Evolutionary conservation across 495 filamentous ascomycete species (phyloP).

Genomic region (Aspergillus sclerotioniger): DNA sequence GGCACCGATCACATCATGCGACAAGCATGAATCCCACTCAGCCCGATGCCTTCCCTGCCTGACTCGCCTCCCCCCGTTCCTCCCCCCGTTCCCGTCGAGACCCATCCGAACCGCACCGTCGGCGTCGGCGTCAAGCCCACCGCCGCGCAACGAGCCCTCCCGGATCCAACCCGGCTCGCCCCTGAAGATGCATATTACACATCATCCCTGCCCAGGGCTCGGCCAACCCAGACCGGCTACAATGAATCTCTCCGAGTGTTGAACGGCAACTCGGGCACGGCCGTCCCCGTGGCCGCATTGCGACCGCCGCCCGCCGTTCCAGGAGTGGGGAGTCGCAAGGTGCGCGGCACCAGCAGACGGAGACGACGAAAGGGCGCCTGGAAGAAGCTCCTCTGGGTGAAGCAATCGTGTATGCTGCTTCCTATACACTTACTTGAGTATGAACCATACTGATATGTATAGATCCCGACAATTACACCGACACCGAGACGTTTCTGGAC

Average conservation of each 20-base stretch:
- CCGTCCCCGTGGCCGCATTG: constrained; percentile 36
- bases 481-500: constrained; percentile 92
- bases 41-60: constrained; percentile 43
- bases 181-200: constrained; percentile 81
- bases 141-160: constrained; percentile 47
- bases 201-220: constrained; percentile 54
- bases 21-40: constrained; percentile 28
- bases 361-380: constrained; percentile 67
- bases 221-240: constrained; percentile 42
- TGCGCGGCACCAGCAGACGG: constrained; percentile 54
- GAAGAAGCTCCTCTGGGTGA: constrained; percentile 98
- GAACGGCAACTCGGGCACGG: constrained; percentile 29
- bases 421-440: background rate
- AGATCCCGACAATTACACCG: constrained; percentile 99
- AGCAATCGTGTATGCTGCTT: constrained; percentile 74
- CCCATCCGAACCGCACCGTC: constrained; percentile 41
- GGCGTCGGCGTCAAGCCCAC: constrained; percentile 35
- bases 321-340: constrained; percentile 24
- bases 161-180: constrained; percentile 62
- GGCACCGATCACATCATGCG: constrained; percentile 26
- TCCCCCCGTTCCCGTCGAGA: constrained; percentile 45
- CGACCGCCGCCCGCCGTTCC: constrained; percentile 39
- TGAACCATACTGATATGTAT: background rate
- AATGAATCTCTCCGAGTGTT: constrained; percentile 36
- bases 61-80: constrained; percentile 35